Evolutionary conservation across 352 stramenopile genomes (phyloP).

Genomic region (Globisporangium cystogenes): DNA sequence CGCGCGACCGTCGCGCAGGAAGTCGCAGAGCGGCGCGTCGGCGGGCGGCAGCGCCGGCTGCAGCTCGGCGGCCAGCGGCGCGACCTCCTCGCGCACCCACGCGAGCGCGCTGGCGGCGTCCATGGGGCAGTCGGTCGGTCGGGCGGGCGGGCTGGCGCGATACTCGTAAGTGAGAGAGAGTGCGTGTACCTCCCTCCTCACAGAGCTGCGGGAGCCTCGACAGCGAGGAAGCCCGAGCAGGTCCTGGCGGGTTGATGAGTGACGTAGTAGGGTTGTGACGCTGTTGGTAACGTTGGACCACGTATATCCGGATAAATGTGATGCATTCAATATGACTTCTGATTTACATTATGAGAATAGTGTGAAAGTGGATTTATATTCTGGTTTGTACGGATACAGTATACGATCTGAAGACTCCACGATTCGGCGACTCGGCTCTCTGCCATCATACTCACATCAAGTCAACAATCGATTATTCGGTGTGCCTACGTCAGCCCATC

Average conservation of each 20-base stretch:
- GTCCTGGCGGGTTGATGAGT: background rate
- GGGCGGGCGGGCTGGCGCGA: background rate
- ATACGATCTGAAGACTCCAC: background rate
- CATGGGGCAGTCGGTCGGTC: background rate
- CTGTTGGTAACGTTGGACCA: background rate
- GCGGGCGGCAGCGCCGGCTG: slow-evolving; percentile 22
- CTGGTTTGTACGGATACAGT: no score
- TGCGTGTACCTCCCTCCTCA: background rate
- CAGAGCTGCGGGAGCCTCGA: no score
- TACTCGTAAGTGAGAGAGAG: background rate
- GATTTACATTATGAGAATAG: background rate
- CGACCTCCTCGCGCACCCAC: slow-evolving; percentile 59
- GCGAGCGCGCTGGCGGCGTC: slow-evolving; percentile 20
- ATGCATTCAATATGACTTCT: background rate
- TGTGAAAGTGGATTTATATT: background rate
- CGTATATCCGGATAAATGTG: no score
- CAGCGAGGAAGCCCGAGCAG: no score
- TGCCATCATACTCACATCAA: no score
- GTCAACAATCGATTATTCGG: no score
- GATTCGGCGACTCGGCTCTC: background rate
- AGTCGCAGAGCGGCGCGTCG: slow-evolving; percentile 47
- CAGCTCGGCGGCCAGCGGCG: slow-evolving; percentile 20
- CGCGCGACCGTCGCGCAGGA: slow-evolving; percentile 70
- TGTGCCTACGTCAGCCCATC: no score
- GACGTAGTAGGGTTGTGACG: background rate